Percentiles rank a stretch among this genome's conserved stretches.
Evolutionary conservation across 2,329 filamentous ascomycete species (phyloP).

Genomic region (Calonectria naviculata): DNA sequence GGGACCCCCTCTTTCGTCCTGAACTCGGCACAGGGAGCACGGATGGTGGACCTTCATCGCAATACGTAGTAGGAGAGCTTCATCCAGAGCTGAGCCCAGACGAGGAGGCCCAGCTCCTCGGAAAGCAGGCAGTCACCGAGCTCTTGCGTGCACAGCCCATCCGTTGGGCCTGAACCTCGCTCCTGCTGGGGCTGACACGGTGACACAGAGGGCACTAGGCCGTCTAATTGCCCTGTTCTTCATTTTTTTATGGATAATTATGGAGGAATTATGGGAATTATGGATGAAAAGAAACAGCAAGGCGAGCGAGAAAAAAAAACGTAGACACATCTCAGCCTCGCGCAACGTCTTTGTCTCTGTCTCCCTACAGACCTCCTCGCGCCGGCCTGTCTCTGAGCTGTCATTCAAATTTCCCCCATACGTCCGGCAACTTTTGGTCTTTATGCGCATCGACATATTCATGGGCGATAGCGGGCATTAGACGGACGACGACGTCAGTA

Average conservation of each 20-base stretch:
- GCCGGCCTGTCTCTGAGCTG: conserved; percentile 1
- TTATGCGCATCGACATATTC: neutral
- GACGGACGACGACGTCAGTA: neutral
- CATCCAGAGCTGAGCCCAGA: conserved; percentile 14
- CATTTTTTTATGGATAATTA: conserved; percentile 11
- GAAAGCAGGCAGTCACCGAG: conserved; percentile 15
- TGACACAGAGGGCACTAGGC: conserved; percentile 7
- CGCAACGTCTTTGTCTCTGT: neutral
- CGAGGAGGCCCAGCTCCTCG: too few species aligned
- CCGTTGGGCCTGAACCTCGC: conserved; percentile 26
- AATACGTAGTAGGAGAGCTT: neutral
- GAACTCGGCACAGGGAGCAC: conserved; percentile 6
- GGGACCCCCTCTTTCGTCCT: neutral
- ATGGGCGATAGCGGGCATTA: neutral
- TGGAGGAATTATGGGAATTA: too few species aligned
- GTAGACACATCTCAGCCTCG: neutral
- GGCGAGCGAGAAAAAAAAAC: neutral
- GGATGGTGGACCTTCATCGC: conserved; percentile 2
- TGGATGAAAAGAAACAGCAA: too few species aligned
- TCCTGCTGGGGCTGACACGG: conserved; percentile 13
- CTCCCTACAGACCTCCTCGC: conserved; percentile 6
- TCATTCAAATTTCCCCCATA: neutral
- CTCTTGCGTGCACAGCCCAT: conserved; percentile 29
- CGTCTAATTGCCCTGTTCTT: conserved; percentile 9
- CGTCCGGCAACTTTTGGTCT: neutral